Conservation (phyloP, 1,284 basidiomycete genomes). For the Moniliophthora roreri region DNA sequence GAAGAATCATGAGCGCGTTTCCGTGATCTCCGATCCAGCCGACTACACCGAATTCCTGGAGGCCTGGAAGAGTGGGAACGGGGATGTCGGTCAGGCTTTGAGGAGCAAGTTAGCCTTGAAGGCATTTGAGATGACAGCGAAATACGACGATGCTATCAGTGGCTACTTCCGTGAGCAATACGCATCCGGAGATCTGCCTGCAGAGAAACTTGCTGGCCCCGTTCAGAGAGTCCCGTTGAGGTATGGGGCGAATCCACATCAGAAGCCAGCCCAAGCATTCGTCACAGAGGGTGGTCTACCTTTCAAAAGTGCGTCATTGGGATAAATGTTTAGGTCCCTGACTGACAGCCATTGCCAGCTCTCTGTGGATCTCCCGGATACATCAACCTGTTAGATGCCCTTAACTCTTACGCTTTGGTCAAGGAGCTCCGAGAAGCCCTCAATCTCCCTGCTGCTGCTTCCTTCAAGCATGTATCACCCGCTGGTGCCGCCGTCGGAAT, state of each 20-base stretch:
- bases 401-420: slow-evolving; percentile 97
- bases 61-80: slow-evolving; percentile 68
- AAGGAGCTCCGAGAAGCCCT: slow-evolving; percentile 90
- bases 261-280: slow-evolving; percentile 97
- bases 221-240: slow-evolving; percentile 87
- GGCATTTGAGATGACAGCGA: slow-evolving; percentile 95
- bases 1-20: slow-evolving; percentile 96
- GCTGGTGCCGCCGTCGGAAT: slow-evolving; percentile 94
- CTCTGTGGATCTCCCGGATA: slow-evolving; percentile 96
- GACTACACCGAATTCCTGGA: slow-evolving; percentile 88
- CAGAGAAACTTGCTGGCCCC: slow-evolving; percentile 61
- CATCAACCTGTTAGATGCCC: slow-evolving; percentile 98
- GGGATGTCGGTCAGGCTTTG: slow-evolving; percentile 70
- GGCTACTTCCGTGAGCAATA: slow-evolving; percentile 98
- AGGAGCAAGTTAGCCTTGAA: slow-evolving; percentile 89
- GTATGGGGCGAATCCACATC: slow-evolving; percentile 98
- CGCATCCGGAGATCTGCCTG: slow-evolving; percentile 73
- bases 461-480: slow-evolving; percentile 99
- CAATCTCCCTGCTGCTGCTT: slow-evolving; percentile 91
- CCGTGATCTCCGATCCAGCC: slow-evolving; percentile 90
- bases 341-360: slow-evolving; percentile 44
- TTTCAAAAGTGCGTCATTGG: slow-evolving; percentile 72
- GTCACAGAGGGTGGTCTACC: slow-evolving; percentile 90
- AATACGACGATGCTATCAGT: slow-evolving; percentile 94
- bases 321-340: neutral